Base-by-base conservation (phyloP, 768 basidiomycete genomes). In the Boletus pseudopeckii region DNA sequence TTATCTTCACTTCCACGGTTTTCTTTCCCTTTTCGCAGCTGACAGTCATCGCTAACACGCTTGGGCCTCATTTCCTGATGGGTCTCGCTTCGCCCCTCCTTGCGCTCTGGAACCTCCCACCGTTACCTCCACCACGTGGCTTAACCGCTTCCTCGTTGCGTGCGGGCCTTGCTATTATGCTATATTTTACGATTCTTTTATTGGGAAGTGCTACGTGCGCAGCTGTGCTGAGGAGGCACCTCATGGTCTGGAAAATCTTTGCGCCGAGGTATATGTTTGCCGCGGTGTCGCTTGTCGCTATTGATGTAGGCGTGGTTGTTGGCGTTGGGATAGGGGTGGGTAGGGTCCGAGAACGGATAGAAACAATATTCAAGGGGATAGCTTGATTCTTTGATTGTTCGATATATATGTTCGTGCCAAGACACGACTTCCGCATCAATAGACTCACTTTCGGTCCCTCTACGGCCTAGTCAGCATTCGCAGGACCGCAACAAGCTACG, bases 191-290 rank as follows among this genome's bases (percentile, higher is more conserved):
- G 7, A 62, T 74, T 5, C 64, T 94, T 22, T 69, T 92, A 2
- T 63, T 94, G 5, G 86, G 88, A 5, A 81, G 84, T 15, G 86
- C 91, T 4, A 69, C 82, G 7, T 84, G 84, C 52, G 85, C 91
- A 0, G 88, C 92, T 8, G 80, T 84, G 61, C 71, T 95, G 48
- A 72, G 93, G 58, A 69, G 93, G 42, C 94, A 98, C 67, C 69
- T 97, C 58, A 97, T 97, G 94, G 94, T 98, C 22, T 99, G 97
- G 97, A 98, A 98, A 73, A 86, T 98, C 4, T 99, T 98, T 64
- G 96, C 95, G 36, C 97, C 97, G 57, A 74, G 96, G 57, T 97
- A 95, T 67, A 95, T 98, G 86, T 66, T 81, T 15, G 89, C 80
- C 0, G 91, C 81, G 0, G 63, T 83, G 4, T 79, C 80, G 28